Evolutionary conservation across 495 filamentous ascomycete species (phyloP).

Genomic region (Pseudoneurospora amorphoporcata): DNA sequence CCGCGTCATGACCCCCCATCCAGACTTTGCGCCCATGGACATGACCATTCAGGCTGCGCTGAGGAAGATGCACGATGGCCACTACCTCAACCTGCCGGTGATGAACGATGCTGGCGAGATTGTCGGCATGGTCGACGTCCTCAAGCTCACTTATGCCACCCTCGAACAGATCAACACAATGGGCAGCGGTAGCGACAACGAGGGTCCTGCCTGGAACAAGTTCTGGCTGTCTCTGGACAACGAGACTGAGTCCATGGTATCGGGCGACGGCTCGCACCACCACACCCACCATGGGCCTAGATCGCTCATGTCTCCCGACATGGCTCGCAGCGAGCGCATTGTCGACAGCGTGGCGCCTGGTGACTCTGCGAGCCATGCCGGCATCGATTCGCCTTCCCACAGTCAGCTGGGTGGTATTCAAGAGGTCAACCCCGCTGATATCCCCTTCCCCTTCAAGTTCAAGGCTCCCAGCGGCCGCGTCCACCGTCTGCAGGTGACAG

Average conservation of each 20-base stretch:
- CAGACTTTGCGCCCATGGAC: conserved; percentile 95
- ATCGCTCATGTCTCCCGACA: conserved; percentile 67
- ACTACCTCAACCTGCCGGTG: conserved; percentile 94
- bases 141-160: conserved; percentile 96
- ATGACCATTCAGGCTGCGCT: conserved; percentile 98
- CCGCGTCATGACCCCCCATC: conserved; percentile 97
- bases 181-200: conserved; percentile 61
- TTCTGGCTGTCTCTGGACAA: conserved; percentile 97
- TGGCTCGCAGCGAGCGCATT: conserved; percentile 42
- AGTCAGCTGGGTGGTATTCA: conserved; percentile 37
- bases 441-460: conserved; percentile 96
- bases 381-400: conserved; percentile 64
- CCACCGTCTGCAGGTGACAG: conserved; percentile 78
- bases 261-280: conserved; percentile 60
- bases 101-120: conserved; percentile 98
- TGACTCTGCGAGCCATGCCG: conserved; percentile 90
- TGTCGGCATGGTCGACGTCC: conserved; percentile 97
- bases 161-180: conserved; percentile 79
- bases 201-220: conserved; percentile 98
- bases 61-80: conserved; percentile 98
- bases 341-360: conserved; percentile 74
- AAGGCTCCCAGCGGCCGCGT: conserved; percentile 95
- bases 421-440: conserved; percentile 48
- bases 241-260: conserved; percentile 93
- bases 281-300: conserved; percentile 36